Evolutionary conservation across 768 basidiomycete genomes (phyloP).

Genomic region (Lactarius deliciosus): DNA sequence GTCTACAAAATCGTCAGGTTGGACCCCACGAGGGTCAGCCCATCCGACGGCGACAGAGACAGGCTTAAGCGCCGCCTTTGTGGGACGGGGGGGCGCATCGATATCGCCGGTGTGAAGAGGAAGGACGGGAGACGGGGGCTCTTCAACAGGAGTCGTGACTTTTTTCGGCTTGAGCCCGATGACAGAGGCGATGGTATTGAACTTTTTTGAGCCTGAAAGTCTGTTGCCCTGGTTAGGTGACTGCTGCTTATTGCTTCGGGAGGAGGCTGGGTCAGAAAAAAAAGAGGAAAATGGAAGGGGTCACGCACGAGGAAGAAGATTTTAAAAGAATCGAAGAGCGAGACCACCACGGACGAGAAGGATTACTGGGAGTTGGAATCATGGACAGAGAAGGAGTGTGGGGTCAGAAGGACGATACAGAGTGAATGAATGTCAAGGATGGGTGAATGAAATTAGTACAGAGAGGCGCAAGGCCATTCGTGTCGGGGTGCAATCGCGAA

Average conservation of each 20-base stretch:
- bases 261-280: background rate
- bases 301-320: slow-evolving; percentile 25
- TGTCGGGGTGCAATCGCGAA: background rate
- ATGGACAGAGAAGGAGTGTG: slow-evolving; percentile 25
- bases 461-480: background rate
- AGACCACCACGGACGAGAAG: slow-evolving; percentile 38
- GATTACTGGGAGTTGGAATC: slow-evolving; percentile 24
- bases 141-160: slow-evolving; percentile 52
- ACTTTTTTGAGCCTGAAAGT: slow-evolving; percentile 37
- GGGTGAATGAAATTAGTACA: background rate
- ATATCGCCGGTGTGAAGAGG: slow-evolving; percentile 29
- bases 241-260: slow-evolving; percentile 14
- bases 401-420: background rate
- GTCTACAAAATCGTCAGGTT: slow-evolving; percentile 42
- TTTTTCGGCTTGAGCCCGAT: slow-evolving; percentile 68
- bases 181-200: slow-evolving; percentile 58
- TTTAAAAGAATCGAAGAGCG: slow-evolving; percentile 36
- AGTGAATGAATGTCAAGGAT: background rate
- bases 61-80: slow-evolving; percentile 49
- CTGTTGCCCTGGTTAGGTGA: slow-evolving; percentile 5
- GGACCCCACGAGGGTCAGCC: slow-evolving; percentile 53
- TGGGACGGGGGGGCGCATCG: slow-evolving; percentile 31
- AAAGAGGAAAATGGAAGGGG: background rate
- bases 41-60: slow-evolving; percentile 57
- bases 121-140: slow-evolving; percentile 40